Evolutionary conservation across 148 eudicot species (phyloP).

Genomic region (Persicaria tinctoria): DNA sequence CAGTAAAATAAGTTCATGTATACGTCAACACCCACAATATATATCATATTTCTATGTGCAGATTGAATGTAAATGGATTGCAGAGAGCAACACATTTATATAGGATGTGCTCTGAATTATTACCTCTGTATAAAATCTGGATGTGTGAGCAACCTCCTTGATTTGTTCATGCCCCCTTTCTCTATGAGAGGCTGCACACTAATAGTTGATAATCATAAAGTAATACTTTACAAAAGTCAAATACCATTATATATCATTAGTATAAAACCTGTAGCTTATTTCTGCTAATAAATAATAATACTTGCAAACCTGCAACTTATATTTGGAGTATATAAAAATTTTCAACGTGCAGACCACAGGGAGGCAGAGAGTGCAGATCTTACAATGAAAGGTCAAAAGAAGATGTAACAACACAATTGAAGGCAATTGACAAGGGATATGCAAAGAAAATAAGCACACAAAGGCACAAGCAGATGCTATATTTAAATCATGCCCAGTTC

Average conservation of each 20-base stretch:
- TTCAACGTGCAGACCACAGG: no score
- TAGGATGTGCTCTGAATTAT: not conserved
- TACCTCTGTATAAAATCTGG: slow-evolving; percentile 6
- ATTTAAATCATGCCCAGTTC: no score
- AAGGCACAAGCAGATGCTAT: not conserved
- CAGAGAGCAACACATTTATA: not conserved
- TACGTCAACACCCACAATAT: no score
- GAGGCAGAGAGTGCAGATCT: no score
- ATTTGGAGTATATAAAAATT: not conserved
- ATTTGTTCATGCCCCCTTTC: not conserved
- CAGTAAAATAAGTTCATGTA: no score
- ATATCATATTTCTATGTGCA: slow-evolving; percentile 6
- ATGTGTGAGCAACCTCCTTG: slow-evolving; percentile 7
- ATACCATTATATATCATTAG: not conserved
- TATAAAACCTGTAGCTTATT: not conserved
- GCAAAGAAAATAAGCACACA: slow-evolving; percentile 6
- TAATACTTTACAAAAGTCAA: slow-evolving; percentile 11
- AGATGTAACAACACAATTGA: not conserved
- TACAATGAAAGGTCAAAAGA: not conserved
- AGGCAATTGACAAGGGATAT: not conserved
- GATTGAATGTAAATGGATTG: not conserved
- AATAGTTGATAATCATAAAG: not conserved
- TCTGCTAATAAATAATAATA: not conserved
- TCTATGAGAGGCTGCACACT: slow-evolving; percentile 5
- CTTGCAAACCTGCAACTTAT: not conserved